These are phyloP conservation scores for Pyricularia sp. DNA, from an alignment of 2,329 filamentous ascomycete genomes.

Conservation along the genomic window DNA sequence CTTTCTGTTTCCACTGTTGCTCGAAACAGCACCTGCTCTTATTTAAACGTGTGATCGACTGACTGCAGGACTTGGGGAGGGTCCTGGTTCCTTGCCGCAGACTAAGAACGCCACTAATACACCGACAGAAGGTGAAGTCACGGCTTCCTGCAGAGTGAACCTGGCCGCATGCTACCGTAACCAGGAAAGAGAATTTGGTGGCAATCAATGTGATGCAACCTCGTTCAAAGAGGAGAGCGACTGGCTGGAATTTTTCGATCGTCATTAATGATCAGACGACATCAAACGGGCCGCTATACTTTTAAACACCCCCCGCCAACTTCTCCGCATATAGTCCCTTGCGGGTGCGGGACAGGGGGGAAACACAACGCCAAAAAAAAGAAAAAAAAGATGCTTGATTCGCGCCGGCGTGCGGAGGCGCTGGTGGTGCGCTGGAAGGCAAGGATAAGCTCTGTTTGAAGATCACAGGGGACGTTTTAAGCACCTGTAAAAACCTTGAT, in stretches of 20 bases:
- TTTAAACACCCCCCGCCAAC: not conserved
- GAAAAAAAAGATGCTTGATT: not conserved
- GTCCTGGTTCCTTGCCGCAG: not conserved
- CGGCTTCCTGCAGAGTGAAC: not conserved
- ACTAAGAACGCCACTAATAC: not conserved
- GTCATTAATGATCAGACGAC: too few relatives aligned
- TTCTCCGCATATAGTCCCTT: not conserved
- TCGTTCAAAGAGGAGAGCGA: not conserved
- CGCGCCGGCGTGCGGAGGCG: not conserved
- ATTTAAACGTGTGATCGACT: not conserved
- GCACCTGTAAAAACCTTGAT: not conserved
- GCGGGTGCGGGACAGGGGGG: not conserved
- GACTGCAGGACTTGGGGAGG: not conserved
- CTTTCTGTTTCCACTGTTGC: not conserved
- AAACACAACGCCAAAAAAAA: not conserved
- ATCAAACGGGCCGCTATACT: not conserved
- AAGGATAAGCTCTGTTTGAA: not conserved
- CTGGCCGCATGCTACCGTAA: not conserved
- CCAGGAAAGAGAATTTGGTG: not conserved
- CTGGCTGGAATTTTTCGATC: not conserved
- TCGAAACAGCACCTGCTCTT: not conserved
- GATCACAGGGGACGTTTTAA: not conserved
- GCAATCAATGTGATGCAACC: not conserved
- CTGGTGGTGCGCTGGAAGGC: not conserved
- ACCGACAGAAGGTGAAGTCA: not conserved